Evolutionary conservation across 108 stramenopile species (phyloP).

Genomic region (Stephanodiscus minutulus): DNA sequence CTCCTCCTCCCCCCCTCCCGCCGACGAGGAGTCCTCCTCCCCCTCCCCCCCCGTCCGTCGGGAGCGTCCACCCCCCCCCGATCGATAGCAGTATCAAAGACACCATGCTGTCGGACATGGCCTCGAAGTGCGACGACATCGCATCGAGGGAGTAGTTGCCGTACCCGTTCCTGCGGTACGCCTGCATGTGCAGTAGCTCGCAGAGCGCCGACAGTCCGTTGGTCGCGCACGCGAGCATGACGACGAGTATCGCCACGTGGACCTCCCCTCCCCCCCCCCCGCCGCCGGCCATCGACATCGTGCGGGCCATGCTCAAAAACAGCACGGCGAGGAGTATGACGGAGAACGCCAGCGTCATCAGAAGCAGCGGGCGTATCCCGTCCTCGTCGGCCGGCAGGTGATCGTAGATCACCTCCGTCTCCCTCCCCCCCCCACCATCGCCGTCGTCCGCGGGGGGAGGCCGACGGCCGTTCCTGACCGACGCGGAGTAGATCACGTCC

Average conservation of each 20-base stretch:
- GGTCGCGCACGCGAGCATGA: conserved; percentile 61
- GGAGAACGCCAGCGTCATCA: conserved; percentile 56
- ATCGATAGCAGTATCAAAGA: conserved; percentile 67
- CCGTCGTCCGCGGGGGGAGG: background rate
- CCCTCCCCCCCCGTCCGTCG: conserved; percentile 62
- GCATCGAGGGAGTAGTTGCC: conserved; percentile 76
- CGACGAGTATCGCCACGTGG: conserved; percentile 75
- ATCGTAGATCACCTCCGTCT: conserved; percentile 14
- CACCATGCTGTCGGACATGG: conserved; percentile 78
- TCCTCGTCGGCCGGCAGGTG: conserved; percentile 83
- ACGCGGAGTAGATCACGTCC: conserved; percentile 38
- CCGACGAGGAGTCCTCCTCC: conserved; percentile 39
- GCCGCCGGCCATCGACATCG: conserved; percentile 16
- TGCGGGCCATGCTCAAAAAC: conserved; percentile 36
- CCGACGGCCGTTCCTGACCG: background rate
- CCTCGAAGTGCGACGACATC: conserved; percentile 76
- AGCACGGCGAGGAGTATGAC: conserved; percentile 46
- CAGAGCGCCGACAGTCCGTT: conserved; percentile 61
- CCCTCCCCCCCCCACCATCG: conserved; percentile 1
- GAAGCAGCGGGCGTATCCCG: conserved; percentile 58
- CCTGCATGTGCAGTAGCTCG: conserved; percentile 70
- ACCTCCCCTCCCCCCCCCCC: conserved; percentile 43
- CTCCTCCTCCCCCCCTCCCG: conserved; percentile 23
- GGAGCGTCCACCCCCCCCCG: conserved; percentile 86
- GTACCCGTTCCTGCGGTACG: conserved; percentile 67